Evolutionary conservation across 805 yeast genomes (phyloP).

Genomic region (Teunomyces gatunensis): DNA sequence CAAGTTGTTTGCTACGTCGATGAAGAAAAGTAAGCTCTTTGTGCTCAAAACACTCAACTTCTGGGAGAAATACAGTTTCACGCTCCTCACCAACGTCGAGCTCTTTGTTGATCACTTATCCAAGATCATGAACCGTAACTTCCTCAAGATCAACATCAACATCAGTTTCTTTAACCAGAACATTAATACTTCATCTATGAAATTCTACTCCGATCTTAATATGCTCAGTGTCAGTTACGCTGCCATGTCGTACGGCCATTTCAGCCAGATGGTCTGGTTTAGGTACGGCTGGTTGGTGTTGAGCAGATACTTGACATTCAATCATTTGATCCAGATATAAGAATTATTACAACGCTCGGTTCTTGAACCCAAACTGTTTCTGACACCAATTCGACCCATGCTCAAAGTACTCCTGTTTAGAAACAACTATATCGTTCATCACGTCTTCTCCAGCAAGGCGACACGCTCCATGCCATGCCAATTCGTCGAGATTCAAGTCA

Average conservation of each 20-base stretch:
- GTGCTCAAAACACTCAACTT: constrained; percentile 36
- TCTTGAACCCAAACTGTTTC: constrained; percentile 47
- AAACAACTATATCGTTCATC: constrained; percentile 53
- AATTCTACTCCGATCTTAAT: constrained; percentile 39
- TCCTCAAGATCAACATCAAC: constrained; percentile 34
- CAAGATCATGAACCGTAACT: constrained; percentile 25
- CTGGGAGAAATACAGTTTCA: constrained; percentile 50
- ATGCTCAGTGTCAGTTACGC: constrained; percentile 47
- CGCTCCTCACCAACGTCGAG: constrained; percentile 41
- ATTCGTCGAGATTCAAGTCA: constrained; percentile 19
- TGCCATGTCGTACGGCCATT: constrained; percentile 81
- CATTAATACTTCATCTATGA: constrained; percentile 25
- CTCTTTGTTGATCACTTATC: constrained; percentile 39
- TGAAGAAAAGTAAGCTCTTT: constrained; percentile 20
- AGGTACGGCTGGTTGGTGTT: constrained; percentile 82
- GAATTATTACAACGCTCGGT: neutral
- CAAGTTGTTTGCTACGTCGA: constrained; percentile 19
- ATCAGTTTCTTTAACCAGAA: constrained; percentile 33
- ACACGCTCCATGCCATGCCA: constrained; percentile 39
- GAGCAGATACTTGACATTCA: constrained; percentile 74
- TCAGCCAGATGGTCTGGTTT: constrained; percentile 93
- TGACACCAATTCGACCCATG: constrained; percentile 68
- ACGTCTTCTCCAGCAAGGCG: constrained; percentile 37
- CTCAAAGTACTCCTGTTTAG: constrained; percentile 81
- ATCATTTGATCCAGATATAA: constrained; percentile 51